phyloP scores from a whole-genome alignment of 2,329 filamentous ascomycete species.

The Fusarium sp. region DNA sequence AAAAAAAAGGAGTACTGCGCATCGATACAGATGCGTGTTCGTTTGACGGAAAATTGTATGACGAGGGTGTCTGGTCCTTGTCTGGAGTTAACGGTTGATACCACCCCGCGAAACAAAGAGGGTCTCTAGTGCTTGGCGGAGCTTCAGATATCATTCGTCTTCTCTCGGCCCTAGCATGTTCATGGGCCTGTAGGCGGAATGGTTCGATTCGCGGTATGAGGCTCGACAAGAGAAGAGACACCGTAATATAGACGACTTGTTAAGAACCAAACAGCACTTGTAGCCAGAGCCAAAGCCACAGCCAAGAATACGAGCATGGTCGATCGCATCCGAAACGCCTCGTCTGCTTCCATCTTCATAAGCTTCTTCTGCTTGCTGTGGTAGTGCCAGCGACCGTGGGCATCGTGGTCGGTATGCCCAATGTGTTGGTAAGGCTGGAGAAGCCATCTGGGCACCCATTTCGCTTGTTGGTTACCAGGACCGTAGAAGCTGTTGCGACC shows the following conservation, averaged over 20 bases:
- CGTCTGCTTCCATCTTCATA: constrained; percentile 70
- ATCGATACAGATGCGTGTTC: background rate
- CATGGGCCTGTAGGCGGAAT: constrained; percentile 14
- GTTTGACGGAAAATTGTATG: constrained; percentile 1
- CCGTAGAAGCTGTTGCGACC: constrained; percentile 57
- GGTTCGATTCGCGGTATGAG: constrained; percentile 15
- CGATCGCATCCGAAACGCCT: constrained; percentile 71
- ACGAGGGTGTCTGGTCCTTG: background rate
- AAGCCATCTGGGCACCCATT: constrained; percentile 37
- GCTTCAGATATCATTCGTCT: background rate
- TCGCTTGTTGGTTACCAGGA: constrained; percentile 48
- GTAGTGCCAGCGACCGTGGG: constrained; percentile 58
- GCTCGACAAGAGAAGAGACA: constrained; percentile 21
- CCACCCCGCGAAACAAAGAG: constrained; percentile 7
- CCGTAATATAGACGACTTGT: constrained; percentile 31
- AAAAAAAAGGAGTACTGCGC: background rate
- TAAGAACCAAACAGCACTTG: constrained; percentile 30
- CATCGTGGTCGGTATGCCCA: constrained; percentile 38
- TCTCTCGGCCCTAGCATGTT: constrained; percentile 4
- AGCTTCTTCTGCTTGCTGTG: constrained; percentile 71
- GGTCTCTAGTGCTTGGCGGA: background rate
- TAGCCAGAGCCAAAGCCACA: constrained; percentile 39
- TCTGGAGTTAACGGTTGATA: constrained; percentile 2
- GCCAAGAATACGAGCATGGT: constrained; percentile 65
- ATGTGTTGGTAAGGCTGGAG: constrained; percentile 57